Base-by-base conservation (phyloP, 495 filamentous ascomycete genomes). In the Aspergillus indologenus region DNA sequence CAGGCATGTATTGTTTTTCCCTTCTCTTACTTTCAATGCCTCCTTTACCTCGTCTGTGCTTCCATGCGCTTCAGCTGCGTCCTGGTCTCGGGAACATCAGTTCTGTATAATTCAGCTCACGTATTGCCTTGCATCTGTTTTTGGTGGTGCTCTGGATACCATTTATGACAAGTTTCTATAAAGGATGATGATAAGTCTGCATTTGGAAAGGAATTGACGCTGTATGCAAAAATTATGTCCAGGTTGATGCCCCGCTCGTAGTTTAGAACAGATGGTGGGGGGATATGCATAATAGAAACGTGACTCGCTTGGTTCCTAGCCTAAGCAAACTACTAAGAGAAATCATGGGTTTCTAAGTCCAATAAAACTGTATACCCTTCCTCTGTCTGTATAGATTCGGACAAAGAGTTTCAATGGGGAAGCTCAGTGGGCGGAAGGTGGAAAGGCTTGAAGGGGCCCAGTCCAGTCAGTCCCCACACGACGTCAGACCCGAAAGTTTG, bases 101-200 rank as follows among this genome's bases (percentile, higher is more conserved):
- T 54, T 21, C 62, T 61, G 62, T 60, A 65, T 65, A 59, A 61
- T 63, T 64, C 51, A 54, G 60, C 57, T 45, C 23, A 55, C 24
- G 23, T 29, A 24, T 7, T 29, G 11, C 19, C 11, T 65, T 69
- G 70, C 65, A 69, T 62, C 51, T 52, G 24, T 40, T 23, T 20
- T 18, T 49, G 60, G 60, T 51, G 56, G n/a, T n/a, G n/a, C n/a
- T 59, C 23, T 22, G 22, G 43, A 20, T 53, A 44, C 43, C 7
- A 42, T 8, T 54, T 9, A 51, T 11, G 34, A 14, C 34, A 40
- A 40, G 34, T 40, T 2, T 15, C 12, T 40, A 51, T 29, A 54
- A 54, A 26, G 52, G 31, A 19, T 15, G n/a, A 29, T 45, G 20
- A 6, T 23, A 40, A 24, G 45, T n/a, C 42, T 34, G 29, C 22